Base-by-base conservation (phyloP, 1,284 basidiomycete species). In the Leccinum holopus region DNA sequence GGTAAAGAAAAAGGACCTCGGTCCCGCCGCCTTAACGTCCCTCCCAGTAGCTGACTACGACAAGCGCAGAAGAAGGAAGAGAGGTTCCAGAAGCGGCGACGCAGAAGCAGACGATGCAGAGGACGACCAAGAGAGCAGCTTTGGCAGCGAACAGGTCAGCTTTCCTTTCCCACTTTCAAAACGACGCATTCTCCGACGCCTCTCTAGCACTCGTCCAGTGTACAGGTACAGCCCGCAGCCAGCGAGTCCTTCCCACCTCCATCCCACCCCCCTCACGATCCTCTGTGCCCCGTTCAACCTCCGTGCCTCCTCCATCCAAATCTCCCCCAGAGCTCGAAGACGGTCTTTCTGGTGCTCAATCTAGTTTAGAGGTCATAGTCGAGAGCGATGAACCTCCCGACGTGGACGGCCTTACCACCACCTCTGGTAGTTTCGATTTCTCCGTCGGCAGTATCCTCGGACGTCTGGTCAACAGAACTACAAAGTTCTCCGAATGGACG, bases 41-140 rank as follows among this genome's bases (percentile, higher is more conserved):
- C 77, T 92, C 2, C 90, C 90, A 6, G 81, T 86, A 37, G 81
- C 87, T 18, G 79, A 81, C 9, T 84, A 87, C 61, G 86, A 87
- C 61, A 85, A 81, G 68, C 75, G 77, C 63, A 78, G 77, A 70
- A 80, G 75, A 73, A 85, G 78, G 72, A 83, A 78, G 63, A 75
- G 66, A 39, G 78, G 78, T 16, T 75, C 74, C 37, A 77, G 68
- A 32, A 71, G 64, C 5, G 74, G 67, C 35, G 75, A 77, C 12
- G 69, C 68, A 37, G 76, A 69, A 16, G 39, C 49, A 18, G 71
- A 75, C 25, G 72, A 65, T 18, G 71, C 64, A 32, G 69, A 71
- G 21, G 76, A 70, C 4, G 76, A 72, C 58, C 69, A 69, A 32
- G 74, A 73, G 66, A 66, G 76, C 57, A 69, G 75, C 32, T 68